These are phyloP conservation scores for Annona cherimola DNA, from an alignment of 164 flowering plant species.

Conservation along the genomic window DNA sequence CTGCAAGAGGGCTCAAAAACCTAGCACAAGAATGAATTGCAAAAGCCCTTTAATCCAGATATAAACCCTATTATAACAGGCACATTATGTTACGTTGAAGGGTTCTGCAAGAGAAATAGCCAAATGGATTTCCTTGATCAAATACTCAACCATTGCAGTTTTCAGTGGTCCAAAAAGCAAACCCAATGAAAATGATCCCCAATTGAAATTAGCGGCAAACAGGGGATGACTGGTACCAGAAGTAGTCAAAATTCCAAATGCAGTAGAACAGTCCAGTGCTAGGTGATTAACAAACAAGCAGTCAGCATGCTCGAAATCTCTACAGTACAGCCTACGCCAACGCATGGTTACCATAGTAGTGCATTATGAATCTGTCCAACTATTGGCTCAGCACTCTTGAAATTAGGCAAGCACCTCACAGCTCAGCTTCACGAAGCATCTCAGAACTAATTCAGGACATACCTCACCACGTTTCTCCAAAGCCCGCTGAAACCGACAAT, in stretches of 20 bases:
- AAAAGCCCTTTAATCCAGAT: too few relatives aligned
- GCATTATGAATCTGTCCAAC: not conserved
- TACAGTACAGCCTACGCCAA: not conserved
- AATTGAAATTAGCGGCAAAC: not conserved
- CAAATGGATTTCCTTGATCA: not conserved
- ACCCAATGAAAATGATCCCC: not conserved
- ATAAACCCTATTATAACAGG: too few relatives aligned
- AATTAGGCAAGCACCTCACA: not conserved
- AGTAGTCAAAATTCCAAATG: not conserved
- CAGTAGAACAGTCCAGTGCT: not conserved
- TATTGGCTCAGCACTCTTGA: not conserved
- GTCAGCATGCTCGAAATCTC: not conserved
- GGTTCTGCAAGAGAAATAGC: not conserved
- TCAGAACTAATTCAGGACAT: not conserved
- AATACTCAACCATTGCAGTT: not conserved
- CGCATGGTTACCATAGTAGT: not conserved
- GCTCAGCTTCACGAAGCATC: not conserved
- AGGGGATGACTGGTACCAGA: not conserved
- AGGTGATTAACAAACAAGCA: not conserved
- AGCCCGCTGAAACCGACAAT: slow-evolving; percentile 97
- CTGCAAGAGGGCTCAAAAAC: slow-evolving; percentile 75
- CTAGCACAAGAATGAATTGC: slow-evolving; percentile 22
- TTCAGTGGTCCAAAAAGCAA: not conserved
- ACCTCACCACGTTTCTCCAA: slow-evolving; percentile 96
- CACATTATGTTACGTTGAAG: not conserved